A percentile compares a stretch with the other conserved stretches of the same genome.
phyloP scores from a whole-genome alignment of 805 yeast species.

The Kuraishia borneana region DNA sequence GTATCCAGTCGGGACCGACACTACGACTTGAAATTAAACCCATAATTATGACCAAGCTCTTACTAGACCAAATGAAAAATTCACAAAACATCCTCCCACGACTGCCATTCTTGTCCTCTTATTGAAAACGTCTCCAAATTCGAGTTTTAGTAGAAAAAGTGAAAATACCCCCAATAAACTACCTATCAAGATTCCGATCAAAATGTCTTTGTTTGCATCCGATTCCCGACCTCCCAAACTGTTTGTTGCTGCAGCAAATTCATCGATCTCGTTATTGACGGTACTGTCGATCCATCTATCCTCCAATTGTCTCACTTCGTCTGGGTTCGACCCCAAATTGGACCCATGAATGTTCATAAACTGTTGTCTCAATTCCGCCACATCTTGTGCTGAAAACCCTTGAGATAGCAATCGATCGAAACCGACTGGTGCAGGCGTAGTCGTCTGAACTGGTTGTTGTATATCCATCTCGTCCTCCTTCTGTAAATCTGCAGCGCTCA shows the following conservation, averaged over 20 bases:
- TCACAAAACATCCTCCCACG: slow-evolving; percentile 58
- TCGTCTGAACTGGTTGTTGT: slow-evolving; percentile 34
- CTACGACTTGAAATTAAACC: not conserved
- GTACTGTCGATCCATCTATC: slow-evolving; percentile 86
- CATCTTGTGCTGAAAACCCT: slow-evolving; percentile 75
- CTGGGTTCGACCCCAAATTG: slow-evolving; percentile 21
- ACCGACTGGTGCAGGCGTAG: slow-evolving; percentile 66
- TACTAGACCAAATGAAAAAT: slow-evolving; percentile 54
- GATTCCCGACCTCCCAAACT: slow-evolving; percentile 11
- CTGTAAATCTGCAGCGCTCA: slow-evolving; percentile 41
- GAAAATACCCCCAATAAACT: slow-evolving; percentile 67
- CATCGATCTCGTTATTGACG: slow-evolving; percentile 40
- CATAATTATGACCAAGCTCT: slow-evolving; percentile 28
- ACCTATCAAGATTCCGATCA: slow-evolving; percentile 65
- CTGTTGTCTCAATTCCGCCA: slow-evolving; percentile 60
- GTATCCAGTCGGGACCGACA: not conserved
- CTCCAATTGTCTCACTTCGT: slow-evolving; percentile 56
- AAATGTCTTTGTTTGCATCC: slow-evolving; percentile 46
- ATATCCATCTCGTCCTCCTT: slow-evolving; percentile 51
- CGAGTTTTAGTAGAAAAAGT: slow-evolving; percentile 48
- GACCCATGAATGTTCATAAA: slow-evolving; percentile 60
- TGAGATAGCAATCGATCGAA: slow-evolving; percentile 76
- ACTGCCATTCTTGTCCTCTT: slow-evolving; percentile 58
- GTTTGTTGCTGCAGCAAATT: slow-evolving; percentile 24
- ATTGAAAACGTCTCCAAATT: slow-evolving; percentile 42